These are phyloP conservation scores for Cyclanthera cordifolia DNA, from an alignment of 306 rosid genomes.

Conservation along the genomic window DNA sequence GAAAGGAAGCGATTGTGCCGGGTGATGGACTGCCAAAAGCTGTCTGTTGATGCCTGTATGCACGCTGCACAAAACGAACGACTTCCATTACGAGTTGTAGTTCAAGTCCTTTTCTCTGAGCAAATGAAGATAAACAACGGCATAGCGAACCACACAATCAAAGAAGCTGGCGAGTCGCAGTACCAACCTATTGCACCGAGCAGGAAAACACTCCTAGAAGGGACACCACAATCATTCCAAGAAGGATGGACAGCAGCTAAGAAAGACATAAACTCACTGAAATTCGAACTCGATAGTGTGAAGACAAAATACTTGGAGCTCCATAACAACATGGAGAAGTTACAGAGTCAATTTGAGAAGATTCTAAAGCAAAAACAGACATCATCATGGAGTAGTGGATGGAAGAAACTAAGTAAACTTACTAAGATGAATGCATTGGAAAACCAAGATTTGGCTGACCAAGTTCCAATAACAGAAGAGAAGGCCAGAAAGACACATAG, in stretches of 20 bases:
- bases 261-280: conserved; percentile 80
- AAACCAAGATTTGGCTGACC: conserved; percentile 36
- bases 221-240: conserved; percentile 92
- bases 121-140: conserved; percentile 84
- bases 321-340: conserved; percentile 57
- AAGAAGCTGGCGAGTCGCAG: conserved; percentile 44
- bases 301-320: conserved; percentile 71
- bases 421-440: conserved; percentile 42
- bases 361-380: conserved; percentile 68
- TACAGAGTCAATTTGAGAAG: conserved; percentile 89
- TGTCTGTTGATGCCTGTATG: conserved; percentile 86
- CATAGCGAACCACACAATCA: conserved; percentile 46
- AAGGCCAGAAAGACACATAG: conserved; percentile 54
- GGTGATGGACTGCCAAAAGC: conserved; percentile 89
- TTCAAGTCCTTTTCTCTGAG: conserved; percentile 88
- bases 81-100: conserved; percentile 82
- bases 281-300: conserved; percentile 78
- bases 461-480: conserved; percentile 29
- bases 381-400: conserved; percentile 92
- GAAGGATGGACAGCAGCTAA: conserved; percentile 92
- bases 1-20: conserved; percentile 92
- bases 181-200: conserved; percentile 53
- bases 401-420: conserved; percentile 90
- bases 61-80: conserved; percentile 97
- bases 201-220: conserved; percentile 76